Conservation (phyloP, 345 rosid genomes). For the Murraya koenigii region DNA sequence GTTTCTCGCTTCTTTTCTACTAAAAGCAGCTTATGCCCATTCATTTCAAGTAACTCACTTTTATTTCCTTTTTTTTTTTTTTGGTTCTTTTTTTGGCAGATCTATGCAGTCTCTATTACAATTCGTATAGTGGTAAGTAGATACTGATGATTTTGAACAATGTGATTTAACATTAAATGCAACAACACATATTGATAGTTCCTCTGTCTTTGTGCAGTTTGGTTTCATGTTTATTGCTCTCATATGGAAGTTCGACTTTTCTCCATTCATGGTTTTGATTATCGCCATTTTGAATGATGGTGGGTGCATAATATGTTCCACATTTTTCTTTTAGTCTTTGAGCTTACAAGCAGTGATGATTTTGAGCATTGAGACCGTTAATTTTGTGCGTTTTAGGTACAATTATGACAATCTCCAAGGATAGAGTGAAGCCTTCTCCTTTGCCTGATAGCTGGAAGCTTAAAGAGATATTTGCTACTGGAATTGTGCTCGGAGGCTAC, state of each 20-base stretch:
- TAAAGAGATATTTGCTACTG: constrained; percentile 88
- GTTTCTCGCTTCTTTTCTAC: constrained; percentile 9
- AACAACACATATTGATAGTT: background rate
- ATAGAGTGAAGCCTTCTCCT: constrained; percentile 93
- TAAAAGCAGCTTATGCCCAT: background rate
- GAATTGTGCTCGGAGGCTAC: constrained; percentile 79
- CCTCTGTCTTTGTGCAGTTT: constrained; percentile 41
- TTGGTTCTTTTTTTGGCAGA: constrained; percentile 31
- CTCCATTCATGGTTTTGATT: constrained; percentile 95
- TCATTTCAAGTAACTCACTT: background rate
- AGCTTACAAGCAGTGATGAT: background rate
- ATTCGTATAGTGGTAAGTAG: constrained; percentile 83
- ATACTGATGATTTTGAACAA: constrained; percentile 8
- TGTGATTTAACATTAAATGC: background rate
- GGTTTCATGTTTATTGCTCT: constrained; percentile 89
- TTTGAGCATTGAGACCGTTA: background rate
- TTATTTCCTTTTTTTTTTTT: too few relatives aligned
- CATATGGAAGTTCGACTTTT: constrained; percentile 83
- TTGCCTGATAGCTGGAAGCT: constrained; percentile 95
- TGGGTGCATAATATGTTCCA: constrained; percentile 25
- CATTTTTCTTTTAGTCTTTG: background rate
- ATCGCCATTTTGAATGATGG: constrained; percentile 93
- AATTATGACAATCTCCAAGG: constrained; percentile 93
- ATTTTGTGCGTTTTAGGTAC: constrained; percentile 47
- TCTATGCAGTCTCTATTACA: constrained; percentile 93